Evolutionary conservation across 1,284 basidiomycete species (phyloP), one percentile per base, ranked within the genome.

Genomic region (Papiliotrema laurentii): DNA sequence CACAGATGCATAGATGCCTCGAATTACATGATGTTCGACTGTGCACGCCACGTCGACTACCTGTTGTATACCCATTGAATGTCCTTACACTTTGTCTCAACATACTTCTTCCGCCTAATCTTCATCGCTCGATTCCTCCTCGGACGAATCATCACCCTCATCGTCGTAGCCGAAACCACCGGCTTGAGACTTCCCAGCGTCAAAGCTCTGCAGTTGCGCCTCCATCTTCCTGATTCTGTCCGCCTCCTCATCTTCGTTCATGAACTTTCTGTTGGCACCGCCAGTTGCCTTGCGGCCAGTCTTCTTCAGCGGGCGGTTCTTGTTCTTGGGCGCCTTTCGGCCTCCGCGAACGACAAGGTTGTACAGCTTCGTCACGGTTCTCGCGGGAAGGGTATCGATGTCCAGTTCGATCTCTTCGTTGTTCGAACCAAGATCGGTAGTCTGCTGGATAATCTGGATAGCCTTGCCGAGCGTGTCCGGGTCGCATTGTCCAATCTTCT

Each of bases 321-420:
- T 58, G 27, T 40, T 45, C 14, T 49, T 47, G 13, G 51, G 42
- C 48, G 53, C 41, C 42, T 64, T 63, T 27, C 64, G 58, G 34
- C 55, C 53, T n/a, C 69, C 67, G 9, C 87, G 82, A 54, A 92
- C 80, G 54, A 96, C 93, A 64, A 89, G 90, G 74, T 93, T 92
- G 78, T 96, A 97, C 25, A 97, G 80, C 74, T 89, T 89, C 49
- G 85, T 85, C 42, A 96, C 81, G 27, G 93, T 91, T 19, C 80
- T 74, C 4, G 86, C 78, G 44, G 92, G 90, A 31, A 97, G 79
- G 40, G 83, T 78, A 67, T 97, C 92, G 60, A 97, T 96, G 74
- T 97, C 93, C 39, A 97, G 82, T 74, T 97, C 92, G 63, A 97
- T 96, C 77, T 97, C 92, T 71, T 96, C 18, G 44, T 34, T 43